Evolutionary conservation across 148 eudicot genomes (phyloP).

Genomic region (Linanthus parryae): DNA sequence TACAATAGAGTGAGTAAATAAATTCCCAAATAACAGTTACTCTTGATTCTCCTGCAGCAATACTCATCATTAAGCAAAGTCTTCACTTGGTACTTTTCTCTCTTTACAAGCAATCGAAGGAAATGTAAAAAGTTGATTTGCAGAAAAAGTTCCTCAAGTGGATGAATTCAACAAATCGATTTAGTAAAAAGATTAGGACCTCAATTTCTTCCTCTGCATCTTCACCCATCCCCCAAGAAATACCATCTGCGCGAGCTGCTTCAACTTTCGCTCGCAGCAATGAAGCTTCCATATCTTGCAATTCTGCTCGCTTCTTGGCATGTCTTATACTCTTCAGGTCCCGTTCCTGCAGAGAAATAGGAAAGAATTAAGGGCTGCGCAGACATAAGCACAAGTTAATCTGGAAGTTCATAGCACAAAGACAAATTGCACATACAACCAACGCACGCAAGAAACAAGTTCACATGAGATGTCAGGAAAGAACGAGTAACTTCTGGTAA

Average conservation of each 20-base stretch:
- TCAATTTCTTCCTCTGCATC: constrained; percentile 96
- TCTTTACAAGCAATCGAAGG: not conserved
- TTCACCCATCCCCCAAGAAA: constrained; percentile 97
- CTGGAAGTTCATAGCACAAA: too few species aligned
- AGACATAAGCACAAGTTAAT: too few species aligned
- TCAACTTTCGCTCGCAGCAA: constrained; percentile 70
- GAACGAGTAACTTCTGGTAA: too few species aligned
- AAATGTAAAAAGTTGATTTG: not conserved
- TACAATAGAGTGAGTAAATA: too few species aligned
- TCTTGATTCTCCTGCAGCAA: too few species aligned
- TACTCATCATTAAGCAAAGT: too few species aligned
- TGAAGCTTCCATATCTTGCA: constrained; percentile 88
- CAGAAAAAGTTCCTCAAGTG: not conserved
- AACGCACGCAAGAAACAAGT: too few species aligned
- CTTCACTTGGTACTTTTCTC: not conserved
- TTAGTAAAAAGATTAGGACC: constrained; percentile 35
- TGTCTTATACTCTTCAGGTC: constrained; percentile 49
- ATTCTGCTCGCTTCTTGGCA: constrained; percentile 40
- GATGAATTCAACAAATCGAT: not conserved
- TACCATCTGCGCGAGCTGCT: constrained; percentile 88
- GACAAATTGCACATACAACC: too few species aligned
- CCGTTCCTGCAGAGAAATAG: constrained; percentile 58
- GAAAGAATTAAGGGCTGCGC: too few species aligned
- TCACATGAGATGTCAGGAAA: too few species aligned
- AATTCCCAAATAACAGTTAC: too few species aligned